Evolutionary conservation across 495 filamentous ascomycete genomes (phyloP), one percentile per base, ranked within the genome.

Genomic region (Cercophora sp.): DNA sequence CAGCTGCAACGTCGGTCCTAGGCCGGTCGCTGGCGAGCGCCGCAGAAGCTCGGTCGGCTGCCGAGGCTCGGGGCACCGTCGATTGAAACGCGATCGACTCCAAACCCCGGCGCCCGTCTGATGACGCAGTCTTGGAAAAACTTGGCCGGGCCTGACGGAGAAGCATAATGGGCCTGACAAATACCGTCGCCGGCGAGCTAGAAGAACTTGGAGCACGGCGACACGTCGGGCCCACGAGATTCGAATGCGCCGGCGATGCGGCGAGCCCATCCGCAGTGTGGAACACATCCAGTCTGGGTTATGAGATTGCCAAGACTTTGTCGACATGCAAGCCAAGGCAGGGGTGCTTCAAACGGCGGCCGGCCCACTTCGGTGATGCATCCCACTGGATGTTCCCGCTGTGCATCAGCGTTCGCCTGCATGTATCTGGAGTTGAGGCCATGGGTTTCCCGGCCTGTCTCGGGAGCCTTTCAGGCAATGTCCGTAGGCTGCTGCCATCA

Each of bases 41-140:
- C 19, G 8, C 29, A 52, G 39, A 45, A 51, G 26, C 22, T 27
- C 19, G 52, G 34, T 51, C 48, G 40, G 49, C 37, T 55, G 55
- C 42, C 51, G 47, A 54, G 52, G 55, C 50, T 42, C 40, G 52
- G 41, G 34, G 15, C 23, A 35, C 31, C 37, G 44, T 45, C 50
- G 53, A 49, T 57, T 60, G 64, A 67, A 65, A 67, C 61, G 44
- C 52, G 48, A 55, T 48, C 43, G 22, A 34, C 49, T 36, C 15
- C 51, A 48, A 44, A 34, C 45, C 49, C 43, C 36, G 25, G 49
- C n/a, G 27, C 41, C 48, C 56, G 39, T 51, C 27, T 49, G 55
- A 54, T 62, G 56, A 58, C 48, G 55, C 51, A 52, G 52, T 29
- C 39, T 37, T 37, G 24, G 19, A 26, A 5, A 29, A 22, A 47